Evolutionary conservation across 2,329 filamentous ascomycete genomes (phyloP), one percentile per base, ranked within the genome.

Genomic region (Claviceps spartinae): DNA sequence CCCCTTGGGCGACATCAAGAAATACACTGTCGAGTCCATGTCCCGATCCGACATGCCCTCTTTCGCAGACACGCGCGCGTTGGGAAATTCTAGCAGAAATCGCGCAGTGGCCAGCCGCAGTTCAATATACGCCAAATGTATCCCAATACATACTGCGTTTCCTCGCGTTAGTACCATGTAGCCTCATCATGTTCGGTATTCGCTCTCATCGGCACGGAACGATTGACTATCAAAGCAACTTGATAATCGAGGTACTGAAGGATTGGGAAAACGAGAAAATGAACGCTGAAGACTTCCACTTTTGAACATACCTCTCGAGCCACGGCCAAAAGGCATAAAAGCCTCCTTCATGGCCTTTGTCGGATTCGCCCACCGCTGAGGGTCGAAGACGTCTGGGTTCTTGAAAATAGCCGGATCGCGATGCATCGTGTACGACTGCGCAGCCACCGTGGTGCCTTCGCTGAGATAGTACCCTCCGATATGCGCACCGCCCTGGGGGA

Each of bases 71-170:
- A 65, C 52, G n/a, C 47, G 61, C 1, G 65, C 61, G 8, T 61
- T 60, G 0, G 69, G 67, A 54, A 72, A 77, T 36, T 72, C 63
- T 0, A 69, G 66, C 59, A 81, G 78, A 61, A 82, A 77, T 5
- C 70, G 64, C 0, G 75, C 73, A 0, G 72, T 66, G 0, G 69
- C 74, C 37, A 78, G 69, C 8, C 77, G 68, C 37, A 82, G 58
- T 58, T 82, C 78, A 63, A 78, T 77, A 22, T 68, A 65, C 0
- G 79, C 78, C 20, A 83, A 66, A 54, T 81, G 76, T 22, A 78
- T 64, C 1, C 79, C 79, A 16, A 83, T 65, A 54, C 79, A 83
- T 2, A 62, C 64, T 69, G 55, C 22, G 47, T 43, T 30, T 30
- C 24, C 43, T 2, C 5, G 41, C 40, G 40, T 43, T 16, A 43